Percentiles rank a stretch among this genome's conserved stretches.
phyloP scores from a whole-genome alignment of 2,329 filamentous ascomycete genomes.

The Apiospora aurea region DNA sequence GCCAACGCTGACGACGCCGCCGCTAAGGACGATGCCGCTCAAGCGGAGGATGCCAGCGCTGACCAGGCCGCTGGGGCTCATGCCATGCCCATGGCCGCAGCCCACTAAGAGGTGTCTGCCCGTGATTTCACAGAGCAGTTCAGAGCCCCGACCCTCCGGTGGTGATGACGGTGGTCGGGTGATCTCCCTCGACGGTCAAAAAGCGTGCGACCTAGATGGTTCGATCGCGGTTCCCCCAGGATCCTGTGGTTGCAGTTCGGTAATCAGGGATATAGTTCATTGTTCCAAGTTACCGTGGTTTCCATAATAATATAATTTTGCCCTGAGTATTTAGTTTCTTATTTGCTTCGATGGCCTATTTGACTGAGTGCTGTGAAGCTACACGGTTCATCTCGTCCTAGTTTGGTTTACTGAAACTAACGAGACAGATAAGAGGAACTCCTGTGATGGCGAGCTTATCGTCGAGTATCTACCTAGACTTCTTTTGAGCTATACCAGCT shows the following conservation, averaged over 20 bases:
- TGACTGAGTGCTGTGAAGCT: background rate
- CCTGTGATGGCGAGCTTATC: too few relatives aligned
- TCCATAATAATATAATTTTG: slow-evolving; percentile 19
- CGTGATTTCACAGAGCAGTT: background rate
- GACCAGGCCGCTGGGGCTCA: background rate
- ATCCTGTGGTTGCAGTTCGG: slow-evolving; percentile 7
- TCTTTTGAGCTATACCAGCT: too few relatives aligned
- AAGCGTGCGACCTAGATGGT: slow-evolving; percentile 11
- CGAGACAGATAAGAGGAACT: too few relatives aligned
- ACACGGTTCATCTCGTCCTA: background rate
- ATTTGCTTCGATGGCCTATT: background rate
- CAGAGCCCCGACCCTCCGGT: background rate
- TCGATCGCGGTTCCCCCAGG: background rate
- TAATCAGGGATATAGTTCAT: background rate
- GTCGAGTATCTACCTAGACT: too few relatives aligned
- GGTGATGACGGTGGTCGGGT: background rate
- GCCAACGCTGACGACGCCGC: background rate
- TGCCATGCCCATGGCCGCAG: background rate
- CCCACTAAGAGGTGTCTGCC: background rate
- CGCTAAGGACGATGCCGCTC: slow-evolving; percentile 14
- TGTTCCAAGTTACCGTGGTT: background rate
- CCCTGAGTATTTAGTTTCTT: background rate
- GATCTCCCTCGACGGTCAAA: slow-evolving; percentile 9
- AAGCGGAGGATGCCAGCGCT: background rate
- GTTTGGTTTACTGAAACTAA: too few relatives aligned